These are phyloP conservation scores for Tetradesmus lagerheimii DNA, from an alignment of 139 green algal species.

Conservation along the genomic window DNA sequence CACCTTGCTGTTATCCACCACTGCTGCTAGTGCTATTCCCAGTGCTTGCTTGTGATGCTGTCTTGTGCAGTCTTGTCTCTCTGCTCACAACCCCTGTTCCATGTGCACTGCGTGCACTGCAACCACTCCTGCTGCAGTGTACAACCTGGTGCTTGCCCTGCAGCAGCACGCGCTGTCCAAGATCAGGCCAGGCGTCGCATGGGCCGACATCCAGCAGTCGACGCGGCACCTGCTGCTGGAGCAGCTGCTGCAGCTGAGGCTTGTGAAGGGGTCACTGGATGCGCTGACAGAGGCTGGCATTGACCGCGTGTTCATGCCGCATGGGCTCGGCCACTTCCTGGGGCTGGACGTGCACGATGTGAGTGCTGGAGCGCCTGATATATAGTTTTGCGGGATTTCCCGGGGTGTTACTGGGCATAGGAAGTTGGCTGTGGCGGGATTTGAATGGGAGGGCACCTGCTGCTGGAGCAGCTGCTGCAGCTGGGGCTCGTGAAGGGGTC, in stretches of 20 bases:
- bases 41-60: no score
- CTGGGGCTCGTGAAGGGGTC: conserved; percentile 59
- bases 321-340: conserved; percentile 92
- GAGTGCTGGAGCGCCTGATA: conserved; percentile 60
- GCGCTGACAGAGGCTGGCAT: conserved; percentile 78
- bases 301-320: conserved; percentile 93
- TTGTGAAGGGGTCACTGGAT: conserved; percentile 67
- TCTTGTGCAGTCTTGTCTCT: no score
- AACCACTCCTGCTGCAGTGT: conserved; percentile 58
- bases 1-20: no score
- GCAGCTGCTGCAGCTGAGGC: conserved; percentile 65
- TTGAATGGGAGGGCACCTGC: no score
- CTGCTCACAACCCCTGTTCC: no score
- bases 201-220: conserved; percentile 82
- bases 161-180: conserved; percentile 54
- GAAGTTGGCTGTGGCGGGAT: no score
- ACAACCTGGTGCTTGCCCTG: conserved; percentile 84
- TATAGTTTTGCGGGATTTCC: background rate
- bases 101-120: no score
- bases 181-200: conserved; percentile 68
- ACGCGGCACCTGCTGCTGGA: conserved; percentile 82
- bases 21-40: no score
- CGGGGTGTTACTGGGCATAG: no score
- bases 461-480: no score
- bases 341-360: conserved; percentile 95